Evolutionary conservation across 768 basidiomycete genomes (phyloP).

Genomic region (Kwoniella sp.): DNA sequence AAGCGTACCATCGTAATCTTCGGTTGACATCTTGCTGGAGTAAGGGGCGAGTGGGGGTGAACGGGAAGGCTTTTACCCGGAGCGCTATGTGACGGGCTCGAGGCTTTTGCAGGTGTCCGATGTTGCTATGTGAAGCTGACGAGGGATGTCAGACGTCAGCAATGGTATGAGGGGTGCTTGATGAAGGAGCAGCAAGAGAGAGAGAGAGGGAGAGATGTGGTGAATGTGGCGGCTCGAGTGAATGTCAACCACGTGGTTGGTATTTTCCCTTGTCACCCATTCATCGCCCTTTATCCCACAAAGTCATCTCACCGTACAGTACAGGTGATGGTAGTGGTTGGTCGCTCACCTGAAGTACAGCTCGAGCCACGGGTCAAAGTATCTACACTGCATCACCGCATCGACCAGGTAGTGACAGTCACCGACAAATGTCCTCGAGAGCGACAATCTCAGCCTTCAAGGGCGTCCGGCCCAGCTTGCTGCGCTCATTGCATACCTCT

Average conservation of each 20-base stretch:
- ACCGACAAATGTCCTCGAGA: slow-evolving; percentile 2
- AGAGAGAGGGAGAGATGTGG: neutral
- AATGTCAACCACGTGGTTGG: no score
- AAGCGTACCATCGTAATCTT: slow-evolving; percentile 49
- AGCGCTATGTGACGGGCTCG: no score
- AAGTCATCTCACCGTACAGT: no score
- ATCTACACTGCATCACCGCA: no score
- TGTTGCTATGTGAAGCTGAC: neutral
- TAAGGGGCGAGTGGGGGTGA: no score
- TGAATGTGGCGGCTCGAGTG: no score
- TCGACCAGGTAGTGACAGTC: neutral
- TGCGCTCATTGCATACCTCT: neutral
- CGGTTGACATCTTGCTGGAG: slow-evolving; percentile 45
- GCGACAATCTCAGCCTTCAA: neutral
- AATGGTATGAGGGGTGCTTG: neutral
- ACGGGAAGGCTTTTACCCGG: no score
- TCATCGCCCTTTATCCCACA: slow-evolving; percentile 24
- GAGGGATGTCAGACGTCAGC: no score
- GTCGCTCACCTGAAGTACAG: no score
- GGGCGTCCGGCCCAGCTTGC: neutral
- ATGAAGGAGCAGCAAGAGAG: neutral
- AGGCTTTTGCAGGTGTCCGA: neutral
- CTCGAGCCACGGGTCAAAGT: no score
- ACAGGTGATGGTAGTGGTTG: no score
- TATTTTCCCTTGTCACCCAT: no score